phyloP scores from a whole-genome alignment of 257 asterid species.

The Ehretia macrophylla region DNA sequence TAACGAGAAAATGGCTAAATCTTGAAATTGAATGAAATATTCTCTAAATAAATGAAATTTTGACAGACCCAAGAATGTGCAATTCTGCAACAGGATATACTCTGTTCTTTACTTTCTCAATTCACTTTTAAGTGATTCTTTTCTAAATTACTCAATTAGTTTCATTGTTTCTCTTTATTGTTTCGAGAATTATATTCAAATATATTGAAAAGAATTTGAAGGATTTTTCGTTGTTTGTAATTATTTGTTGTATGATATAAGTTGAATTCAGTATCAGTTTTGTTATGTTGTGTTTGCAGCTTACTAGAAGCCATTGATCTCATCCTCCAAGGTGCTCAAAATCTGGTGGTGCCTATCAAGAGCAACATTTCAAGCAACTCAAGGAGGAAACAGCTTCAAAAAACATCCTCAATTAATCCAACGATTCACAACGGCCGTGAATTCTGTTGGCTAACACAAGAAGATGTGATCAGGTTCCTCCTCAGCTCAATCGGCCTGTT shows the following conservation, averaged over 20 bases:
- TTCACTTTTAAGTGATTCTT: too few relatives aligned
- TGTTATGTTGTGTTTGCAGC: slow-evolving; percentile 32
- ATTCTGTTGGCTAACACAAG: slow-evolving; percentile 86
- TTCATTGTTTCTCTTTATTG: too few relatives aligned
- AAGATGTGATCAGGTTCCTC: slow-evolving; percentile 65
- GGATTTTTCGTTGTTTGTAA: too few relatives aligned
- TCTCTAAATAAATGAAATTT: too few relatives aligned
- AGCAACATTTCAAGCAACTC: slow-evolving; percentile 19
- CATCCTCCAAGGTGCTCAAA: slow-evolving; percentile 66
- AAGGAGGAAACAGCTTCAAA: slow-evolving; percentile 44
- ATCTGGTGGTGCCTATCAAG: slow-evolving; percentile 39
- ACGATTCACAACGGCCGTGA: slow-evolving; percentile 60
- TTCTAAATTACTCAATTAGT: too few relatives aligned
- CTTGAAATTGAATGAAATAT: neutral
- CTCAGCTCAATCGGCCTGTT: slow-evolving; percentile 67
- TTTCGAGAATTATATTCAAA: too few relatives aligned
- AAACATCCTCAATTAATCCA: slow-evolving; percentile 25
- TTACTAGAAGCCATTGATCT: slow-evolving; percentile 72
- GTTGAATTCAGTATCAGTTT: too few relatives aligned
- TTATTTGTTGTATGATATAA: too few relatives aligned
- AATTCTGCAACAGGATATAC: too few relatives aligned
- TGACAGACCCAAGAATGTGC: too few relatives aligned
- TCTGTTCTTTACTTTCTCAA: too few relatives aligned
- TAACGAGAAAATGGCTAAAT: neutral
- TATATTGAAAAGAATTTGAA: too few relatives aligned